Conservation (phyloP, 2,329 filamentous ascomycete genomes). For the Ilyonectria robusta region DNA sequence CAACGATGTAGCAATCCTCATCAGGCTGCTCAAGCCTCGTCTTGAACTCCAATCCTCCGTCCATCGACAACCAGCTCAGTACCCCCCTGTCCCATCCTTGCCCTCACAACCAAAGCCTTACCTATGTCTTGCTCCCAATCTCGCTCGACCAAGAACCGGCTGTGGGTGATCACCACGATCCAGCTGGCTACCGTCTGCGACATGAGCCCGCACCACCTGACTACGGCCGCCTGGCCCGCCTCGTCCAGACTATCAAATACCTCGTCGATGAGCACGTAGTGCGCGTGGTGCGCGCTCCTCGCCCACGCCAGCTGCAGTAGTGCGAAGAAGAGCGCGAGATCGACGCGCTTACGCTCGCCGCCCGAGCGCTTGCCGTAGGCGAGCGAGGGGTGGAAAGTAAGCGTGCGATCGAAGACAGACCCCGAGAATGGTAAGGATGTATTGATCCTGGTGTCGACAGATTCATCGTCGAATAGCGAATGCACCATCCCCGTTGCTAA, state of each 20-base stretch:
- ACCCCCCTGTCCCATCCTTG: constrained; percentile 34
- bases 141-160: constrained; percentile 33
- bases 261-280: constrained; percentile 42
- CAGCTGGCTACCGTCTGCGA: constrained; percentile 28
- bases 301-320: constrained; percentile 33
- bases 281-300: constrained; percentile 36
- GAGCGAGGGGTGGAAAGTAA: constrained; percentile 31
- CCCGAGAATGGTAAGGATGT: background rate
- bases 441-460: background rate
- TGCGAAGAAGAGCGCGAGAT: constrained; percentile 42
- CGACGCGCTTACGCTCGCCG: constrained; percentile 41
- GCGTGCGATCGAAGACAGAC: constrained; percentile 26
- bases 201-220: constrained; percentile 36
- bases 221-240: constrained; percentile 35
- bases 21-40: background rate
- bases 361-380: constrained; percentile 38
- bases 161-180: constrained; percentile 41
- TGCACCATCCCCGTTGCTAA: constrained; percentile 38
- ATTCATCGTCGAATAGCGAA: constrained; percentile 34
- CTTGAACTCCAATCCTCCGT: constrained; percentile 29
- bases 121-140: constrained; percentile 26
- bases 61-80: constrained; percentile 32
- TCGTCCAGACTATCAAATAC: constrained; percentile 41
- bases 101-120: constrained; percentile 28
- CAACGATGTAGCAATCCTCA: background rate